Evolutionary conservation across 306 rosid genomes (phyloP), one percentile per base, ranked within the genome.

Genomic region (Sicyos edulis): DNA sequence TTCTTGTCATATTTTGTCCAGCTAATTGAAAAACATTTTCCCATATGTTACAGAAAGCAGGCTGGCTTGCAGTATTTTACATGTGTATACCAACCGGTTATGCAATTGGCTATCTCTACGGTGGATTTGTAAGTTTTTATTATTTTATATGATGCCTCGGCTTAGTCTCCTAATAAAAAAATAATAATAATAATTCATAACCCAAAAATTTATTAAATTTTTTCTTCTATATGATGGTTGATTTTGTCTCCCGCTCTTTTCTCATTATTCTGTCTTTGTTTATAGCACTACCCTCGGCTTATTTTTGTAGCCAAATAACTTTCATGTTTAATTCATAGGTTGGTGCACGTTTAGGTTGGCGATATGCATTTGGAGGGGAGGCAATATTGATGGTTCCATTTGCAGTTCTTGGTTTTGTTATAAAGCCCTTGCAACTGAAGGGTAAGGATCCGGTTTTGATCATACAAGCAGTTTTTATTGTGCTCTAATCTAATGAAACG

Each of bases 1-100:
- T 26, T 61, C 49, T 26, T 54, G 52, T n/a, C 12, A 20, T 26
- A 34, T 63, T 16, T 47, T 45, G 12, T 61, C 17, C 62, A 42
- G 51, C 26, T 72, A 74, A 15, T 64, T 59, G 24, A 34, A 77
- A 77, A 26, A n/a, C 75, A 29, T 37, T 73, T n/a, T 60, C 47
- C 74, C 71, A 79, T 74, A 75, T 78, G 12, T 57, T 60, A 37
- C 87, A 92, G 97, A 92, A 88, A 89, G 80, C 95, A 0, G 84
- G 75, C 0, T 91, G 97, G 97, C 91, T 91, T 42, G 78, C 80
- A 53, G 53, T 82, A 67, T 91, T 91, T 71, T 92, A 84, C 87
- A 89, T 89, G 96, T 89, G 96, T 73, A 86, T 92, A 81, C 92
- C 97, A 19, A 40, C 85, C 16, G 97, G 97, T 74, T 85, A 79